Conservation (phyloP, 1,139 yeast genomes). For the Suhomyces atakaporum region DNA sequence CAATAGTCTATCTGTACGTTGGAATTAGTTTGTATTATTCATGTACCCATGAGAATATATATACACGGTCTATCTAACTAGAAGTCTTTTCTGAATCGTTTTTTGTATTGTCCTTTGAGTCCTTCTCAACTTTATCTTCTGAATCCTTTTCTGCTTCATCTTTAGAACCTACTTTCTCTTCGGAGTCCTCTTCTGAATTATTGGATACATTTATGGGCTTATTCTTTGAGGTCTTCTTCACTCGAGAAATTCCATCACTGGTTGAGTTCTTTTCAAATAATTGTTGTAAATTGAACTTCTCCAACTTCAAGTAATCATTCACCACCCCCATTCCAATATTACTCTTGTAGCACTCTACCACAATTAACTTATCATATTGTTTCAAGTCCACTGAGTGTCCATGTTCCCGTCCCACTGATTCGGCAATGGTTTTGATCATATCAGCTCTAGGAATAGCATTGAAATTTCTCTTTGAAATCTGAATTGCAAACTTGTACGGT, state of each 20-base stretch:
- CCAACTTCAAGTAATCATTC: constrained; percentile 55
- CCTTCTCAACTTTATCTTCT: constrained; percentile 5
- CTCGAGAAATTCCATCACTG: constrained; percentile 19
- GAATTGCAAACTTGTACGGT: constrained; percentile 73
- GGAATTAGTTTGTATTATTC: too few relatives aligned
- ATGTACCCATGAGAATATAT: too few relatives aligned
- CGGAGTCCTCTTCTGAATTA: background rate
- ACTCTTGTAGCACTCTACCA: constrained; percentile 86
- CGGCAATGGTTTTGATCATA: constrained; percentile 72
- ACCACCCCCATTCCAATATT: constrained; percentile 83
- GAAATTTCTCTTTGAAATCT: constrained; percentile 78
- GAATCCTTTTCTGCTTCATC: constrained; percentile 6
- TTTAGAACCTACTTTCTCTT: constrained; percentile 2
- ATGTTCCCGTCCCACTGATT: constrained; percentile 65
- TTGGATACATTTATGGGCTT: too few relatives aligned
- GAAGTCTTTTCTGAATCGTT: too few relatives aligned
- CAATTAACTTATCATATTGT: constrained; percentile 71
- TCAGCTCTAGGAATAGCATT: constrained; percentile 67
- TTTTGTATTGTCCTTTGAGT: too few relatives aligned
- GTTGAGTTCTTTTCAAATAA: constrained; percentile 51
- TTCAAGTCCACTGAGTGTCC: constrained; percentile 82
- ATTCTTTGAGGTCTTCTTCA: constrained; percentile 9
- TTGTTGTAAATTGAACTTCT: constrained; percentile 64
- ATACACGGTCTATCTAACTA: too few relatives aligned
- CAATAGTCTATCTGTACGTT: too few relatives aligned